Base-by-base conservation (phyloP, 1,284 basidiomycete species). In the Phellinidium pouzarii region DNA sequence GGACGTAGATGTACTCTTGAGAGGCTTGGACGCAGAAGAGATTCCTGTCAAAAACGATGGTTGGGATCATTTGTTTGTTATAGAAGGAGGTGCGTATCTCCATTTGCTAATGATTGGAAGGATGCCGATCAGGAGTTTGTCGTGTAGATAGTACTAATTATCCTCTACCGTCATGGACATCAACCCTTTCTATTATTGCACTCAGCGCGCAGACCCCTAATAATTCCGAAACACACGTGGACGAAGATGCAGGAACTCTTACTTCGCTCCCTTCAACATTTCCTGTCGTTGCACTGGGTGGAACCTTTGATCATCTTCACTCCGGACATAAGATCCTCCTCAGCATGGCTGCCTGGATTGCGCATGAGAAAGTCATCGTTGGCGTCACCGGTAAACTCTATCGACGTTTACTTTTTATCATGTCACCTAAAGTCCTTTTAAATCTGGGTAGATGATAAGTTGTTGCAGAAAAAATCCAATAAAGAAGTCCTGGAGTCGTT, bases 261-360 rank as follows among this genome's bases (percentile, higher is more conserved):
- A 9, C 20, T 5, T 43, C 59, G 4, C 46, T 57, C 22, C 59
- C 61, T 6, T 52, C 64, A 5, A 55, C 61, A 8, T 70, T 66
- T 52, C 71, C 69, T 6, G 71, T 88, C 44, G 78, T 83, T 23
- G 80, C 77, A 63, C 59, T 85, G 7, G 86, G 86, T 23, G 86
- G 86, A 8, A 99, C 95, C 0, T 99, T 99, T 66, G 95, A 99
- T 68, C 96, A 99, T 65, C 78, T 99, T 14, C 95, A 99, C 66
- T 84, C 93, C 1, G 95, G 95, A 0, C 95, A 99, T 75, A 98
- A 98, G 71, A 94, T 99, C 55, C 78, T 99, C 34, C 78, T 99
- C 4, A 91, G 91, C 61, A 92, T 96, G 81, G 86, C 82, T 6
- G 82, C 88, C 1, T 92, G 90, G 75, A 80, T 97, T 54, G 77